A percentile compares a stretch with the other conserved stretches of the same genome.
These are phyloP conservation scores for Chondrus crispus DNA, from an alignment of 23 red algal species.

Conservation along the genomic window DNA sequence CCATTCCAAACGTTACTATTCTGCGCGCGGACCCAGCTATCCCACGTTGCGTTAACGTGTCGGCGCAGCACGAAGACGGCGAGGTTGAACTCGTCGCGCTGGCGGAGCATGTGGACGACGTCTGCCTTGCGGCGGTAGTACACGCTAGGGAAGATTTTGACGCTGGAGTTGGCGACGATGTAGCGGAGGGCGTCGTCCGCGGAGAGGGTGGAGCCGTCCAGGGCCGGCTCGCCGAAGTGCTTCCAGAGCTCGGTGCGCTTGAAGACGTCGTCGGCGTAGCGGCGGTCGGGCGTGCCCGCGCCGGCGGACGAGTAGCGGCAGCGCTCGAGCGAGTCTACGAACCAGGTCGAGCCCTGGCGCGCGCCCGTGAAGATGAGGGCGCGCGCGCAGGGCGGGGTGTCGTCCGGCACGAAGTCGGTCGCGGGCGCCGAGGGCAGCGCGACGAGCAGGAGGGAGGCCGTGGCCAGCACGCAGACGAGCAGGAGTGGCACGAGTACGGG, in stretches of 20 bases:
- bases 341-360: conserved; percentile 1
- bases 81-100: not conserved
- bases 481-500: too few species aligned
- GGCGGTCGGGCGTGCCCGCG: not conserved
- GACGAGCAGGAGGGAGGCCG: too few species aligned
- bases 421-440: too few species aligned
- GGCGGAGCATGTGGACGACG: not conserved
- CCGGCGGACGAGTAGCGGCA: not conserved
- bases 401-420: not conserved
- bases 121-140: not conserved
- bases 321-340: not conserved
- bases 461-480: too few species aligned
- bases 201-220: not conserved
- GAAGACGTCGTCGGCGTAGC: not conserved
- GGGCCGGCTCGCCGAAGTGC: conserved; percentile 5
- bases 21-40: not conserved
- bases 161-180: not conserved
- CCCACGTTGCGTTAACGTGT: not conserved
- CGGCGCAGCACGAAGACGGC: not conserved
- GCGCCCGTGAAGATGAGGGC: not conserved
- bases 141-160: conserved; percentile 16
- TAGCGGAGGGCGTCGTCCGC: not conserved
- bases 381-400: conserved; percentile 1
- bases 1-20: not conserved
- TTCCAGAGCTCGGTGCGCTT: conserved; percentile 2